Evolutionary conservation across 306 rosid species (phyloP).

Genomic region (Vigna hirtella): DNA sequence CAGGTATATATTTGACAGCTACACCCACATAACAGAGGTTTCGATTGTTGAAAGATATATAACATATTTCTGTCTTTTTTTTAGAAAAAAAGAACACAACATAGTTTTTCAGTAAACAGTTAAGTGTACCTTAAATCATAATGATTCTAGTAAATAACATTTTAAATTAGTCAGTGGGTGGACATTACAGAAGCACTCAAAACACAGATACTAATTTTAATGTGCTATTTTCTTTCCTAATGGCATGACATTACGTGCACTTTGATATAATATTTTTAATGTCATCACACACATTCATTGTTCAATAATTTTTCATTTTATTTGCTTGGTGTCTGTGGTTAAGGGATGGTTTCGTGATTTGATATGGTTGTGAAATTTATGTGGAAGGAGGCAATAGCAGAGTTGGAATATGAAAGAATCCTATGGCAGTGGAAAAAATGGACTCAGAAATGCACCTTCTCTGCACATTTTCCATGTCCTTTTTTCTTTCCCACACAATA

Average conservation of each 20-base stretch:
- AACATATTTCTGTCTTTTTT: no score
- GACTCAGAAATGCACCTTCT: constrained; percentile 9
- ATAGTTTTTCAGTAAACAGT: background rate
- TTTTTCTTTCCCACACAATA: background rate
- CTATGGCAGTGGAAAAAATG: background rate
- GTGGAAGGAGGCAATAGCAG: no score
- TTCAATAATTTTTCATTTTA: background rate
- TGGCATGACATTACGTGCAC: background rate
- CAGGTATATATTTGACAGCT: background rate
- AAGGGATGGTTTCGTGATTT: background rate
- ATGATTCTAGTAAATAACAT: background rate
- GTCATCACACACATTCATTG: background rate
- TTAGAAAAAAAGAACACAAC: no score
- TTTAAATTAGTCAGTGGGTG: background rate
- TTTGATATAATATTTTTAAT: background rate
- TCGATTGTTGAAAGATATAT: no score
- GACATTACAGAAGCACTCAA: background rate
- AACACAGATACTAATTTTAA: background rate
- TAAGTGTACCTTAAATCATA: background rate
- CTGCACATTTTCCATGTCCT: constrained; percentile 14
- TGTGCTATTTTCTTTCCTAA: background rate
- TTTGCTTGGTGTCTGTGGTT: no score
- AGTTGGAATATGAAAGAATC: background rate
- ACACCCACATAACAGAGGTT: background rate
- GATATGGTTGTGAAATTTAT: background rate